phyloP scores from a whole-genome alignment of 495 filamentous ascomycete species.

The Coniosporium apollinis region DNA sequence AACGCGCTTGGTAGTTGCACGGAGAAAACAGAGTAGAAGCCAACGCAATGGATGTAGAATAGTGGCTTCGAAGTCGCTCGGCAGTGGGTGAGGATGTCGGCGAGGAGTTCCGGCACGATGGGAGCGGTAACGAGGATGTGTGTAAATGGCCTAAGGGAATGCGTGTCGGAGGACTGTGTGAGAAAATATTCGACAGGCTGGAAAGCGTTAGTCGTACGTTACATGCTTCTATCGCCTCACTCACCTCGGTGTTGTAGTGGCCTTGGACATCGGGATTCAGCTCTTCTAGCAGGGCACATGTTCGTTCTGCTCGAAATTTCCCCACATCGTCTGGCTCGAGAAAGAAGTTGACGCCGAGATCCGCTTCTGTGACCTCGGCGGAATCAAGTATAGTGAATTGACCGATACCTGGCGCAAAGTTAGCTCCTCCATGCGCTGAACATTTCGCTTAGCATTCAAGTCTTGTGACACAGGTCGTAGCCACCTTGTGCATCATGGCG shows the following conservation, averaged over 20 bases:
- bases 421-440: no score
- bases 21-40: conserved; percentile 76
- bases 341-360: conserved; percentile 95
- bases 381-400: conserved; percentile 89
- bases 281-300: conserved; percentile 61
- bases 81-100: conserved; percentile 39
- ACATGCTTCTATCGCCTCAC: conserved; percentile 8
- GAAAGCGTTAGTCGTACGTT: conserved; percentile 3
- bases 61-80: conserved; percentile 49
- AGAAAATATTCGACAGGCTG: conserved; percentile 26
- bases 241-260: conserved; percentile 34
- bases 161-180: conserved; percentile 11
- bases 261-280: conserved; percentile 93
- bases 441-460: no score
- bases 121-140: conserved; percentile 63
- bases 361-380: conserved; percentile 54
- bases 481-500: no score
- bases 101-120: conserved; percentile 36
- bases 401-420: conserved; percentile 78
- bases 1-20: conserved; percentile 59
- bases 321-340: conserved; percentile 64
- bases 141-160: conserved; percentile 42
- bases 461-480: no score
- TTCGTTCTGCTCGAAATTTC: conserved; percentile 61
- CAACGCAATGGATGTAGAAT: conserved; percentile 69